Conservation (phyloP, 805 yeast genomes). For the Candida incommunis region DNA sequence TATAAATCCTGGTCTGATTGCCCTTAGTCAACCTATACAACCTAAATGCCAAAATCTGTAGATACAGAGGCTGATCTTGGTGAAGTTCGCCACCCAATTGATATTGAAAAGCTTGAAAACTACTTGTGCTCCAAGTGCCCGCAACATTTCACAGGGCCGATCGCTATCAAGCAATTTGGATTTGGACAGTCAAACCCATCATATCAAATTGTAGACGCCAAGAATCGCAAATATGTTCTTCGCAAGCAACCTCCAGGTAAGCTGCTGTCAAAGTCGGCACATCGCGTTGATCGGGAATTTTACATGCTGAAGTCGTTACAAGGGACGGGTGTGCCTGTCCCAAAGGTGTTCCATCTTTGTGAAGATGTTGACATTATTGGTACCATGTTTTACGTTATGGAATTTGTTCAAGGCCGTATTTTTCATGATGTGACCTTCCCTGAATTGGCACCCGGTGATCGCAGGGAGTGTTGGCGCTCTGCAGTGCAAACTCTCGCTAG, state of each 20-base stretch:
- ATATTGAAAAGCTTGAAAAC: conserved; percentile 14
- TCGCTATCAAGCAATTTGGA: conserved; percentile 34
- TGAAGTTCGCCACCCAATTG: conserved; percentile 17
- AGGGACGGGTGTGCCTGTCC: conserved; percentile 36
- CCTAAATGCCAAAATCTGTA: conserved; percentile 8
- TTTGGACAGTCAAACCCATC: conserved; percentile 58
- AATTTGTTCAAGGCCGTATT: conserved; percentile 40
- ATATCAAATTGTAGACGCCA: conserved; percentile 31
- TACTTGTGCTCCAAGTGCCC: conserved; percentile 15
- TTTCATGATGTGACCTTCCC: conserved; percentile 40
- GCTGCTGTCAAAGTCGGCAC: conserved; percentile 42
- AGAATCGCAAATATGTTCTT: conserved; percentile 30
- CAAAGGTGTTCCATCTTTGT: conserved; percentile 36
- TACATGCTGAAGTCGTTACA: conserved; percentile 30
- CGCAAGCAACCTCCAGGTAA: conserved; percentile 42
- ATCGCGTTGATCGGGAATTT: conserved; percentile 49
- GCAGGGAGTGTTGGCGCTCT: conserved; percentile 29
- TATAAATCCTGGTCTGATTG: too few species aligned
- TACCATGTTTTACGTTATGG: conserved; percentile 46
- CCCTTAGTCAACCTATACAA: too few species aligned
- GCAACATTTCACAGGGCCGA: conserved; percentile 18
- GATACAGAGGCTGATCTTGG: conserved; percentile 23
- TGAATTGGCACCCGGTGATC: conserved; percentile 19
- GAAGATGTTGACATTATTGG: conserved; percentile 43
- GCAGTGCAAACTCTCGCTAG: conserved; percentile 34